Evolutionary conservation across 495 filamentous ascomycete species (phyloP).

Genomic region (Trichoderma parareesei): DNA sequence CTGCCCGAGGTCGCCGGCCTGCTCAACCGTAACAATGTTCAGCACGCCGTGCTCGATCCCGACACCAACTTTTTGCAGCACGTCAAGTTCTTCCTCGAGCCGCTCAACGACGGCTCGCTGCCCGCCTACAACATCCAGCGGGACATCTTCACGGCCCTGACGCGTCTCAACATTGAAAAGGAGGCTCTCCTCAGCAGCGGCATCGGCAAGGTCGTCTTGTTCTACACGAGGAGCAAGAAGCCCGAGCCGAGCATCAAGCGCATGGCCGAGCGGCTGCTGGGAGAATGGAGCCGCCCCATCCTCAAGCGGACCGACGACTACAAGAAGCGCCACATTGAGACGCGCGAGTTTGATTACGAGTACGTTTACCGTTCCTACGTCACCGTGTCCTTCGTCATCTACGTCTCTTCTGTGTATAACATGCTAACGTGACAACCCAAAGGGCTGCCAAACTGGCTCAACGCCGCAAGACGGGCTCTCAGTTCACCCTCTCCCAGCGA

Average conservation of each 20-base stretch:
- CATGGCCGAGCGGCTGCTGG: conserved; percentile 77
- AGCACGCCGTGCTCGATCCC: conserved; percentile 75
- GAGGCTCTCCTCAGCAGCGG: conserved; percentile 83
- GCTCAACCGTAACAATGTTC: conserved; percentile 79
- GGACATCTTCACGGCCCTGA: conserved; percentile 76
- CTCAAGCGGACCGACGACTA: conserved; percentile 89
- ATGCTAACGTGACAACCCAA: conserved; percentile 16
- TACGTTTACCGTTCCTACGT: conserved; percentile 27
- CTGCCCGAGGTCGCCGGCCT: conserved; percentile 85
- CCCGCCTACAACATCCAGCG: conserved; percentile 97
- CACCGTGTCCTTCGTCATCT: conserved; percentile 25
- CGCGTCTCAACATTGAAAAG: conserved; percentile 76
- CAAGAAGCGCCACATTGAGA: conserved; percentile 63
- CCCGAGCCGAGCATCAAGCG: conserved; percentile 84
- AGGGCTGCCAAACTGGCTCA: conserved; percentile 45
- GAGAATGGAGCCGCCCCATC: conserved; percentile 95
- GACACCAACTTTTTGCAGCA: conserved; percentile 92
- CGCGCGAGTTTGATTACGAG: conserved; percentile 45
- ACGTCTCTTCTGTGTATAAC: conserved; percentile 8
- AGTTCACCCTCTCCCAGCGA: conserved; percentile 39
- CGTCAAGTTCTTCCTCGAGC: conserved; percentile 95
- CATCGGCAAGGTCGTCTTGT: conserved; percentile 90
- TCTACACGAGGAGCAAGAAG: conserved; percentile 91
- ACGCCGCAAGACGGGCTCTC: conserved; percentile 32
- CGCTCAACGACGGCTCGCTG: conserved; percentile 81